phyloP scores from a whole-genome alignment of 2,329 filamentous ascomycete species.

The Xylaria polymorpha region DNA sequence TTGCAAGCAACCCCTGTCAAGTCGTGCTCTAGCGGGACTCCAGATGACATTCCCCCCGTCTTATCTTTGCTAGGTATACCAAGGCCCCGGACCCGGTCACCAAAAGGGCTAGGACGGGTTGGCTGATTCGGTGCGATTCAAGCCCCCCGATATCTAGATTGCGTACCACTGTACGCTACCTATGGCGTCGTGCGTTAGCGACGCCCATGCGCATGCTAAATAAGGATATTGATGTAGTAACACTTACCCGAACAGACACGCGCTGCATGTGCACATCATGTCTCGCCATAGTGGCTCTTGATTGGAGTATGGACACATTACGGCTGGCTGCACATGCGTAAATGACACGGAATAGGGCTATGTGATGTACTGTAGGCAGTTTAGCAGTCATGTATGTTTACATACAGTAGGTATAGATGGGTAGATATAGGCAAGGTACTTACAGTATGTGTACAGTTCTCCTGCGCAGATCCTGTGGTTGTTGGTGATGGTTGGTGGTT shows the following conservation, averaged over 20 bases:
- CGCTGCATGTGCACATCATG: neutral
- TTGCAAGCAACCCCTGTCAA: slow-evolving; percentile 16
- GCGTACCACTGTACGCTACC: neutral
- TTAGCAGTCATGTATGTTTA: too few species aligned
- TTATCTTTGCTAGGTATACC: slow-evolving; percentile 23
- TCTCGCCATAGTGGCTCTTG: neutral
- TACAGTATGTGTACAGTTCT: neutral
- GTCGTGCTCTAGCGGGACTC: neutral
- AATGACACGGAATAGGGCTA: neutral
- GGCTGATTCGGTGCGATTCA: slow-evolving; percentile 8
- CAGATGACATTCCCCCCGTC: slow-evolving; percentile 27
- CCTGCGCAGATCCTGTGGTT: neutral
- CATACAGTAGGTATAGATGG: too few species aligned
- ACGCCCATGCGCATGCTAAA: neutral
- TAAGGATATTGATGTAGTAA: neutral
- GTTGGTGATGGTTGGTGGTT: neutral
- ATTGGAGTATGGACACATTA: neutral
- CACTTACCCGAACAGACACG: neutral
- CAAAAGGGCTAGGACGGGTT: slow-evolving; percentile 1
- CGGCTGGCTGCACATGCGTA: neutral
- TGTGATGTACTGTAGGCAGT: too few species aligned
- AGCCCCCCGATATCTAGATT: neutral
- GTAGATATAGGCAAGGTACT: too few species aligned
- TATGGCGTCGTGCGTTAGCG: neutral
- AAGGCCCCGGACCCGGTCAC: slow-evolving; percentile 22